These are phyloP conservation scores for Boletus rubropictus DNA, from an alignment of 768 basidiomycete species.

Conservation along the genomic window DNA sequence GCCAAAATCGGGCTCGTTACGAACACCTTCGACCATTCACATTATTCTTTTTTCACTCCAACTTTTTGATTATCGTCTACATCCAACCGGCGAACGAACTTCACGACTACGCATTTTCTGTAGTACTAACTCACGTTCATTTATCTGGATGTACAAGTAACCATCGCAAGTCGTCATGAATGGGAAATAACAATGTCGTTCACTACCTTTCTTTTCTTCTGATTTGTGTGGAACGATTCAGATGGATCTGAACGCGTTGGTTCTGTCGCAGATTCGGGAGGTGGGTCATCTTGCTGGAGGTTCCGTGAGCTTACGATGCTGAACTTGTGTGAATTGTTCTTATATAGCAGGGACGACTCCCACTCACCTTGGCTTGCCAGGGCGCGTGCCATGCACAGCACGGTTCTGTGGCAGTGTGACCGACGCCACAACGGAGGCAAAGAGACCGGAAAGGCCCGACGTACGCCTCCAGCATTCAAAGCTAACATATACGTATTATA, in stretches of 20 bases:
- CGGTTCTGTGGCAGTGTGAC: too few relatives aligned
- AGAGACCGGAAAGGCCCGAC: background rate
- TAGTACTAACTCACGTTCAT: constrained; percentile 24
- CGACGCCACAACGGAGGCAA: background rate
- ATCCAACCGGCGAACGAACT: background rate
- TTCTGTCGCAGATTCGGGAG: too few relatives aligned
- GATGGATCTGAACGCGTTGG: background rate
- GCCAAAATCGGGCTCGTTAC: background rate
- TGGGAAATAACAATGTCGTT: background rate
- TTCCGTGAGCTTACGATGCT: too few relatives aligned
- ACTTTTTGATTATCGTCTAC: background rate
- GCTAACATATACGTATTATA: too few relatives aligned
- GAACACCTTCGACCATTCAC: constrained; percentile 17
- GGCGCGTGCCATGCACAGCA: too few relatives aligned
- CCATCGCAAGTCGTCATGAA: background rate
- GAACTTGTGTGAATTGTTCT: too few relatives aligned
- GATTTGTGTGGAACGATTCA: background rate
- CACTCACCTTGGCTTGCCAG: too few relatives aligned
- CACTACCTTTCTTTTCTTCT: background rate
- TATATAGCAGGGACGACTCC: too few relatives aligned
- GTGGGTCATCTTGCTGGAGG: too few relatives aligned
- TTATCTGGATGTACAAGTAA: constrained; percentile 7
- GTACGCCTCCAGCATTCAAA: background rate
- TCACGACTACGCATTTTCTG: constrained; percentile 20
- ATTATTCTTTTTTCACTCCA: background rate